Percentiles rank a stretch among this genome's conserved stretches.
Conservation (phyloP, 805 yeast species). For the Myxozyma lipomycoides region DNA sequence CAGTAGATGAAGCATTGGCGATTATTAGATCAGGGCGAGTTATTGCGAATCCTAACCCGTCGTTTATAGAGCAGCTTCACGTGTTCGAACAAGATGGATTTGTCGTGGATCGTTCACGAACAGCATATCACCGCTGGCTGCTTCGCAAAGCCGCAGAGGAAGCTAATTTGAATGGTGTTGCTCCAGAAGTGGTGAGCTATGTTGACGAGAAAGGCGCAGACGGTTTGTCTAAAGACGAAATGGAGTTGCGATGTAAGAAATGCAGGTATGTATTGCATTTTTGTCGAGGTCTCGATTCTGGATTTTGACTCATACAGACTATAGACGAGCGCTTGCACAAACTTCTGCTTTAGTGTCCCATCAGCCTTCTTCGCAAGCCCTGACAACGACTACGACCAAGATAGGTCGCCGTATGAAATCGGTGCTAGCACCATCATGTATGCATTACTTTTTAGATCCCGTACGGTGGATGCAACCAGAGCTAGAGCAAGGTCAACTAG, state of each 20-base stretch:
- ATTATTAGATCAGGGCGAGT: constrained; percentile 67
- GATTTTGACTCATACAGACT: constrained; percentile 28
- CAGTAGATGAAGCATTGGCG: constrained; percentile 59
- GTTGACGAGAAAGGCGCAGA: constrained; percentile 35
- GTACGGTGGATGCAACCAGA: constrained; percentile 87
- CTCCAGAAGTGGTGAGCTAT: constrained; percentile 39
- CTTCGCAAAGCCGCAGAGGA: constrained; percentile 34
- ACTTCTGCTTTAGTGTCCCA: constrained; percentile 66
- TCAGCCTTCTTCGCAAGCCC: constrained; percentile 8
- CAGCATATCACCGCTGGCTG: constrained; percentile 42
- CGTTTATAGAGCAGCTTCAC: constrained; percentile 67
- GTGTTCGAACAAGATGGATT: constrained; percentile 50
- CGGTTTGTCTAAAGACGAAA: constrained; percentile 3
- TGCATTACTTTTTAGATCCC: constrained; percentile 87
- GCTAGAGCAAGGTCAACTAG: constrained; percentile 66
- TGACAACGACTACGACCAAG: constrained; percentile 3
- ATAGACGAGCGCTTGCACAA: constrained; percentile 59
- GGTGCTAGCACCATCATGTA: constrained; percentile 47
- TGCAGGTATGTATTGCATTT: constrained; percentile 54
- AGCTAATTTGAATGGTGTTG: constrained; percentile 28
- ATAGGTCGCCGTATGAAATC: constrained; percentile 27
- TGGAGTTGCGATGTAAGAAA: constrained; percentile 63
- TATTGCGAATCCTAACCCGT: constrained; percentile 64
- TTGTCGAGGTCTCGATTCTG: too few species aligned
- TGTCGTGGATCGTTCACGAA: constrained; percentile 33